Conservation (phyloP, 2,329 filamentous ascomycete genomes). For the Bipolaris bicolor region DNA sequence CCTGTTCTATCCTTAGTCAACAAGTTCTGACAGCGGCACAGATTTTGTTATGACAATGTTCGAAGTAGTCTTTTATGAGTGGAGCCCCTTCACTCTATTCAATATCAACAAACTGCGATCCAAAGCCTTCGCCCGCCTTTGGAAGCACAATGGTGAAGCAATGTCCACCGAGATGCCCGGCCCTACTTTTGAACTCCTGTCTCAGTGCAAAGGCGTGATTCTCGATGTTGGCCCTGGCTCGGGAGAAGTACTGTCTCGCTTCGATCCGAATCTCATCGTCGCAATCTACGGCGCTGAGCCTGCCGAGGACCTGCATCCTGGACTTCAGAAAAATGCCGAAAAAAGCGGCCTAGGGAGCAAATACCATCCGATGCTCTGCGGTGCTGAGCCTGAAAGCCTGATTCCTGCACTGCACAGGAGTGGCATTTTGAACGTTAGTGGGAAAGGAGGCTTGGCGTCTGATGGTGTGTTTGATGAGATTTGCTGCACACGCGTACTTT, state of each 20-base stretch:
- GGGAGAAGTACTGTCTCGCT: slow-evolving; percentile 57
- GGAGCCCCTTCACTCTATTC: slow-evolving; percentile 35
- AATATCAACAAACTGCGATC: slow-evolving; percentile 39
- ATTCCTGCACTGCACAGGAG: slow-evolving; percentile 53
- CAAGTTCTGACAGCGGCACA: slow-evolving; percentile 13
- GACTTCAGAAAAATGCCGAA: slow-evolving; percentile 51
- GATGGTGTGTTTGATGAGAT: slow-evolving; percentile 61
- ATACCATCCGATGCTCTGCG: slow-evolving; percentile 58
- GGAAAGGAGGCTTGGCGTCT: slow-evolving; percentile 28
- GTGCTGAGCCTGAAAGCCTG: slow-evolving; percentile 56
- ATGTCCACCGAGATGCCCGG: slow-evolving; percentile 49
- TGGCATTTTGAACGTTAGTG: slow-evolving; percentile 46
- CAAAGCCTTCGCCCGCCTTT: slow-evolving; percentile 45
- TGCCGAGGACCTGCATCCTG: slow-evolving; percentile 54
- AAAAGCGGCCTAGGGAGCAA: slow-evolving; percentile 53
- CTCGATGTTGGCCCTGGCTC: slow-evolving; percentile 57
- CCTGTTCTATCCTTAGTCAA: no score
- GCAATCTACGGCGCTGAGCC: slow-evolving; percentile 63
- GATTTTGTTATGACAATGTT: slow-evolving; percentile 46
- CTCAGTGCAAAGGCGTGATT: slow-evolving; percentile 38
- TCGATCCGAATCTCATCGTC: slow-evolving; percentile 52
- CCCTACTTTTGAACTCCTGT: slow-evolving; percentile 35
- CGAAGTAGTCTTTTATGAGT: slow-evolving; percentile 39
- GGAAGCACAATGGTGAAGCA: slow-evolving; percentile 43
- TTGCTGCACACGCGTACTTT: slow-evolving; percentile 61